Base-by-base conservation (phyloP, 352 stramenopile species). In the Globisporangium takayamanum region DNA sequence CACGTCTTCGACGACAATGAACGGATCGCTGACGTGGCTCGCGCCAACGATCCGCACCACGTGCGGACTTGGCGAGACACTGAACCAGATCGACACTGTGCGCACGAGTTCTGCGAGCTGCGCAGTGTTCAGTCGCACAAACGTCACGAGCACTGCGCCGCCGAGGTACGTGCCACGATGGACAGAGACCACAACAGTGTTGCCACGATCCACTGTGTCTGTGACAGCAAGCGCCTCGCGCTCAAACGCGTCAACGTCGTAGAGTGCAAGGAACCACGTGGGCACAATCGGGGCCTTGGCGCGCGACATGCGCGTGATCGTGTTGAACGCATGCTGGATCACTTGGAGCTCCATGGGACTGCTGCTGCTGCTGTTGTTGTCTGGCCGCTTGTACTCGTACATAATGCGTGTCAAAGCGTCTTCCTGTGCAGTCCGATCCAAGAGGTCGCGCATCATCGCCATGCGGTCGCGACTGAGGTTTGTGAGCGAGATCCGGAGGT, bases 251-350 rank as follows among this genome's bases (percentile, higher is more conserved):
- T 36, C 30, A 5, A 62, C 41, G 18, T 62, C 47, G 12, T 62
- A 53, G 16, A 51, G 49, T 0, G 56, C 48, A 48, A 62, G n/a
- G 44, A 56, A 62, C 37, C 37, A 56, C 20, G 36, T 45, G 15
- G 56, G 56, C 12, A 62, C 36, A 0, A 37, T 37, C 5, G 48
- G 56, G 26, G 39, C 56, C 22, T 62, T 55, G 12, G 56, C 56
- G 39, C 56, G 56, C 39, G 56, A 62, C 48, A 62, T 56, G 3
- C 56, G 47, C 25, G 56, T 55, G 36, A 62, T 62, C 25, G 56
- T 62, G 49, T 55, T 62, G 56, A 62, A 62, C 56, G 56, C 56
- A n/a, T 56, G 55, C 48, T 55, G 48, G 36, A 62, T 36, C 22
- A 55, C 49, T 37, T 55, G 48, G 16, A 37, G 42, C 56, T 51